Evolutionary conservation across 495 filamentous ascomycete species (phyloP).

Genomic region (Xylaria sp.): DNA sequence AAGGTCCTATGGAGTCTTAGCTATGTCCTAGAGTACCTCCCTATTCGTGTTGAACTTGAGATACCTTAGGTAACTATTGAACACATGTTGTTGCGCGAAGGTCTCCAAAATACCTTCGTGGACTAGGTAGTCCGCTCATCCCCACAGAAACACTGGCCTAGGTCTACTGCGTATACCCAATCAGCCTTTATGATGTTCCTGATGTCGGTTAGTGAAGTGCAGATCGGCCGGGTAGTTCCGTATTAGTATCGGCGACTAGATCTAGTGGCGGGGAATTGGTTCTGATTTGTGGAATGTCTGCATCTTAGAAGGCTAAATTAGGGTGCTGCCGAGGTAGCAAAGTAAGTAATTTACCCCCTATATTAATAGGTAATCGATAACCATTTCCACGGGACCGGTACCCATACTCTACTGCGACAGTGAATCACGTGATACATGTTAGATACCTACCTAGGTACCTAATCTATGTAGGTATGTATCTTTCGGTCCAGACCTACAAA

Average conservation of each 20-base stretch:
- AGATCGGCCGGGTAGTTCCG: constrained; percentile 1
- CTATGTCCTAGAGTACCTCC: no score
- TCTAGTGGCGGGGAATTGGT: neutral
- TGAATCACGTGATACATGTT: neutral
- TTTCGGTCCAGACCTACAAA: neutral
- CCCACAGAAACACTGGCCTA: neutral
- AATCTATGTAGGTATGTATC: no score
- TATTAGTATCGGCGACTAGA: neutral
- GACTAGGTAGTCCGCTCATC: neutral
- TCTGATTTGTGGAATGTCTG: neutral
- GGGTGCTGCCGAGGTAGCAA: neutral
- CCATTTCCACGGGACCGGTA: no score
- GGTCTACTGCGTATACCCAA: neutral
- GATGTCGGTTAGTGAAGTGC: neutral
- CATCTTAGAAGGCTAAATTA: neutral
- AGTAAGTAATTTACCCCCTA: neutral
- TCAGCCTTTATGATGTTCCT: neutral
- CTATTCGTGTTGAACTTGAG: neutral
- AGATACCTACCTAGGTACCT: no score
- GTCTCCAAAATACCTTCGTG: neutral
- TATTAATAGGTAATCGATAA: neutral
- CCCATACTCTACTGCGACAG: neutral
- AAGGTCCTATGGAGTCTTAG: no score
- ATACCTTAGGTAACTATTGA: no score
- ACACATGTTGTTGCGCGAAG: neutral